Base-by-base conservation (phyloP, 495 filamentous ascomycete genomes). In the Aspergillus olivimuriae region DNA sequence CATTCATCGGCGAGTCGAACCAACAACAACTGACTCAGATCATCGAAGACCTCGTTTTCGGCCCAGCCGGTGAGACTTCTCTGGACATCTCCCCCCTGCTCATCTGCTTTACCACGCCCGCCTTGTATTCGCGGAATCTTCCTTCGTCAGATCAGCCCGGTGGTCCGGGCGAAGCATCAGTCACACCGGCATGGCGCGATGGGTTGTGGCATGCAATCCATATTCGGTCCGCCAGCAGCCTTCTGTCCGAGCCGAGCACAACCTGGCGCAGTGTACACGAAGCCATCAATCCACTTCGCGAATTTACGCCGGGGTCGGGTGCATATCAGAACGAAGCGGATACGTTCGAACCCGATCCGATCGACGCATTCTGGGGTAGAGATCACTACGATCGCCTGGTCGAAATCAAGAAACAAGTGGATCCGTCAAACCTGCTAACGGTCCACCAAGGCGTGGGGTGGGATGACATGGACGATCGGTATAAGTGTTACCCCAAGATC, bases 261-360 rank as follows among this genome's bases (percentile, higher is more conserved):
- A 40, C 48, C 22, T 51, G 43, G 42, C 41, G 46, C 26, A 22
- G 15, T 12, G 47, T 44, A 2, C 44, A 48, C 34, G 41, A 51
- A 0, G 30, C 46, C 1, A 46, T 55, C 22, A 43, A 51, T 11
- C 35, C 44, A 2, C 35, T 56, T 35, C 41, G 48, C 1, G 38
- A 61, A 4, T 39, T 74, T 9, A 68, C 69, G 2, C 59, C 59
- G n/a, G 47, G 50, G 17, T 60, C 61, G 19, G 69, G 69, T 4
- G 53, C 65, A 2, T 73, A 73, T 44, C 43, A 61, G 36, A 74
- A 74, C 34, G 68, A 76, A 48, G 71, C 61, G 0, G 69, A 74
- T 42, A 39, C 55, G 1, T 66, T 68, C 34, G 50, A 56, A 32
- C 47, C 50, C 1, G 51, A 62, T n/a, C 48, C 39, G 1, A 33